Percentiles rank a stretch among this genome's conserved stretches.
Conservation (phyloP, 2,329 filamentous ascomycete species). For the Fusarium beomiforme region DNA sequence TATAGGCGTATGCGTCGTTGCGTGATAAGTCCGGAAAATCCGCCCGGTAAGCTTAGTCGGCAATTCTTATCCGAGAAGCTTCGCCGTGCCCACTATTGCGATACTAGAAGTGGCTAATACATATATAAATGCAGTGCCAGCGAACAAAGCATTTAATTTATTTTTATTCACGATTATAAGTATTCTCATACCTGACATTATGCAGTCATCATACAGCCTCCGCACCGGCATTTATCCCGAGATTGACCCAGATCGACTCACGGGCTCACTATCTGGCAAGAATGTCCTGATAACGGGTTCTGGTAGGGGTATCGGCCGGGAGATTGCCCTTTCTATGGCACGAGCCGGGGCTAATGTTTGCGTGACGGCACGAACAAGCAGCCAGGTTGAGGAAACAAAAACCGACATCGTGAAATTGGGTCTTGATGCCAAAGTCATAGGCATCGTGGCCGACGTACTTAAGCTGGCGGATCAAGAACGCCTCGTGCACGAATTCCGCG, state of each 20-base stretch:
- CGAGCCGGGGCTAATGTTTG: not conserved
- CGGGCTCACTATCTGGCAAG: not conserved
- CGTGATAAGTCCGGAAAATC: not conserved
- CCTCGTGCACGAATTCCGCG: not conserved
- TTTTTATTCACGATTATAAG: no score
- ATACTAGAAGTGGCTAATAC: not conserved
- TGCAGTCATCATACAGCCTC: not conserved
- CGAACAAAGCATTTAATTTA: accelerated
- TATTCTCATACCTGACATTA: not conserved
- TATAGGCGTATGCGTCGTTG: no score
- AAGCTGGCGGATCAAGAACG: not conserved
- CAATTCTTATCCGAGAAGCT: not conserved
- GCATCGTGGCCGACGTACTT: not conserved
- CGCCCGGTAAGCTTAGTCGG: not conserved
- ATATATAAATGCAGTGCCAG: not conserved
- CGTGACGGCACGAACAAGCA: not conserved
- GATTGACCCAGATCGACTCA: not conserved
- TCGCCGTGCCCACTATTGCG: no score
- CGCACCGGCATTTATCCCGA: not conserved
- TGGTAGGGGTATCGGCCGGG: not conserved
- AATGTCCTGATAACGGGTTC: not conserved
- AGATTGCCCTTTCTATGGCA: not conserved
- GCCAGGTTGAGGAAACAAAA: not conserved
- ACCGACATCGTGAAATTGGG: not conserved
- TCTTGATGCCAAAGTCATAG: not conserved